Evolutionary conservation across 345 rosid genomes (phyloP).

Genomic region (rapeseed (Brassica napus)): DNA sequence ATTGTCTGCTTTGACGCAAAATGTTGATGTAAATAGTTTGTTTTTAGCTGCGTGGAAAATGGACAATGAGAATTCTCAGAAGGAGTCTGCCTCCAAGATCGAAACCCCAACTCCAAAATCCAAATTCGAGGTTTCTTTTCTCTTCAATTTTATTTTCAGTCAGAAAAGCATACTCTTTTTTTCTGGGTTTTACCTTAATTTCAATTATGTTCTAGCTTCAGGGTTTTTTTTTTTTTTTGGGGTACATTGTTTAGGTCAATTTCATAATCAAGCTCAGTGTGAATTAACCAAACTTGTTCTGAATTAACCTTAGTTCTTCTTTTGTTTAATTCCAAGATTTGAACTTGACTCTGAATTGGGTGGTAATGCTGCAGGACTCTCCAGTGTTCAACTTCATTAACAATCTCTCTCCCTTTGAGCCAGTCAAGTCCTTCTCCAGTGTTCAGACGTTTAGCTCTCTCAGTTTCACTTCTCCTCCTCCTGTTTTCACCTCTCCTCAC

Average conservation of each 20-base stretch:
- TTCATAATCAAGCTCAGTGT: neutral
- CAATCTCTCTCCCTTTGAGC: constrained; percentile 91
- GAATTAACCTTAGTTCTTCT: neutral
- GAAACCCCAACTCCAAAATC: constrained; percentile 57
- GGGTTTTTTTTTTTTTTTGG: neutral
- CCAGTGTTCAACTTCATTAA: constrained; percentile 87
- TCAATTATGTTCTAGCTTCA: neutral
- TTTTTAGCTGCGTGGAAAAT: constrained; percentile 30
- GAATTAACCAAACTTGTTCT: neutral
- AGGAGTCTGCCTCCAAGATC: constrained; percentile 47
- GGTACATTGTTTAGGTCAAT: too few species aligned
- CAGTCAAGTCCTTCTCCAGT: constrained; percentile 60
- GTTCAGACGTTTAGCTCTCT: constrained; percentile 72
- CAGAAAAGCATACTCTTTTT: too few species aligned
- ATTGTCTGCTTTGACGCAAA: constrained; percentile 63
- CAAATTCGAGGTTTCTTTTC: constrained; percentile 63
- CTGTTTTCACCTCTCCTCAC: constrained; percentile 93
- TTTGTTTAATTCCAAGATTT: too few species aligned
- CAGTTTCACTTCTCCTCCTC: constrained; percentile 69
- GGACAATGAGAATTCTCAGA: constrained; percentile 62
- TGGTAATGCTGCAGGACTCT: constrained; percentile 63
- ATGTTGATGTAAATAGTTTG: constrained; percentile 24
- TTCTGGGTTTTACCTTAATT: neutral
- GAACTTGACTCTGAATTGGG: neutral
- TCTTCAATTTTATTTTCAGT: neutral